A percentile compares a stretch with the other conserved stretches of the same genome.
Conservation (phyloP, 495 filamentous ascomycete species). For the Annulohypoxylon moriforme region DNA sequence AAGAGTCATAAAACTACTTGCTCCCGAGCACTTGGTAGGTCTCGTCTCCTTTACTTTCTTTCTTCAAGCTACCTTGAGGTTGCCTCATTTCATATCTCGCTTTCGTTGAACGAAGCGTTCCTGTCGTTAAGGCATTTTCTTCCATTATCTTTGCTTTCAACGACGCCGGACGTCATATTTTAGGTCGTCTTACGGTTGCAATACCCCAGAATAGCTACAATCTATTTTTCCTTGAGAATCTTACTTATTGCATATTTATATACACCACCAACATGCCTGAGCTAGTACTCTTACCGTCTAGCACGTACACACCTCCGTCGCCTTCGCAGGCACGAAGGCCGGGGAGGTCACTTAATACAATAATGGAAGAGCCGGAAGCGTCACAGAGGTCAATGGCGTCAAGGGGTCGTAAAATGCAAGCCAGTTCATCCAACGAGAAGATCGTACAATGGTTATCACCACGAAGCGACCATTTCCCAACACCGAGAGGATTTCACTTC, state of each 20-base stretch:
- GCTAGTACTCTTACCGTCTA: constrained; percentile 66
- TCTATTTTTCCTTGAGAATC: constrained; percentile 35
- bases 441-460: constrained; percentile 68
- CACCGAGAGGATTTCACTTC: constrained; percentile 67
- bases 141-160: constrained; percentile 45
- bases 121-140: constrained; percentile 53
- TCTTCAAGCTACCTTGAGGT: constrained; percentile 52
- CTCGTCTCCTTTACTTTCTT: constrained; percentile 43
- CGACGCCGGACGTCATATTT: constrained; percentile 58
- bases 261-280: constrained; percentile 65
- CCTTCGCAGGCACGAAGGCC: constrained; percentile 74
- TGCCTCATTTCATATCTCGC: constrained; percentile 52
- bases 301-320: constrained; percentile 69
- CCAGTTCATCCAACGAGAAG: constrained; percentile 60
- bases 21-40: constrained; percentile 43
- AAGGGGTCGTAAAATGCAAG: constrained; percentile 48
- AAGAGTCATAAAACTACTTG: constrained; percentile 50
- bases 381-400: constrained; percentile 39
- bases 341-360: constrained; percentile 81
- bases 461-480: constrained; percentile 70
- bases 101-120: constrained; percentile 65
- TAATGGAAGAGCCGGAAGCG: constrained; percentile 72
- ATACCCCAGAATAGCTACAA: constrained; percentile 26
- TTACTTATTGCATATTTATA: constrained; percentile 42
- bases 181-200: constrained; percentile 37